Evolutionary conservation across 2,329 filamentous ascomycete genomes (phyloP), one percentile per base, ranked within the genome.

Genomic region (Chaetomium globosum): DNA sequence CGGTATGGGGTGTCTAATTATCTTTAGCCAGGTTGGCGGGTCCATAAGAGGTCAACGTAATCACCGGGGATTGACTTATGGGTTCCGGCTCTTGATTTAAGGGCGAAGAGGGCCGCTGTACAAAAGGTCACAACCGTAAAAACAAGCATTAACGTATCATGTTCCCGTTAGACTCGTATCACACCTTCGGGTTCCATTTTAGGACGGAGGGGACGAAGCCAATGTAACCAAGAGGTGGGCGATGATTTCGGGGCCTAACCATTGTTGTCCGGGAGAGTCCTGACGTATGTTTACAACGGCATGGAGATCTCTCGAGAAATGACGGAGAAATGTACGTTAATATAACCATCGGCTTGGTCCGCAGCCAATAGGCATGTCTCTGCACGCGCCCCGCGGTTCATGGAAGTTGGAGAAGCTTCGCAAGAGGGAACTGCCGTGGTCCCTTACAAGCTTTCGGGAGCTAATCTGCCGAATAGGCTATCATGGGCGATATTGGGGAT

Each of bases 391-490:
- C 39, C 49, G 12, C 39, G 51, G 21, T 51, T 16, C 30, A 23
- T 55, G 31, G 26, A 26, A 26, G 59, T 59, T 60, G 58, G 39
- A 28, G 65, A 60, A 58, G 28, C 6, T 36, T 62, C 19, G n/a
- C 6, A 28, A 43, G 56, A 54, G 52, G 19, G 23, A 64, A 55
- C 56, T 56, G 64, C 49, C 55, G 60, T 31, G 30, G 26, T 51
- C 59, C 7, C 13, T 49, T 59, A 9, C 26, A 62, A 13, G 61
- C 55, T 46, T 52, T 16, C 43, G 65, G 70, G 66, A 65, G 59
- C 62, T 21, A 60, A 66, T 66, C 55, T 69, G 66, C 70, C 70
- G 69, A 71, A 70, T 62, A 70, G 70, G 69, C 70, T 71, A 69
- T 70, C 62, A 68, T 63, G 4, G 36, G 59, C 49, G 63, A 68